Conservation (phyloP, 176 grass and related monocot genomes). For the Aegilops umbellulata region DNA sequence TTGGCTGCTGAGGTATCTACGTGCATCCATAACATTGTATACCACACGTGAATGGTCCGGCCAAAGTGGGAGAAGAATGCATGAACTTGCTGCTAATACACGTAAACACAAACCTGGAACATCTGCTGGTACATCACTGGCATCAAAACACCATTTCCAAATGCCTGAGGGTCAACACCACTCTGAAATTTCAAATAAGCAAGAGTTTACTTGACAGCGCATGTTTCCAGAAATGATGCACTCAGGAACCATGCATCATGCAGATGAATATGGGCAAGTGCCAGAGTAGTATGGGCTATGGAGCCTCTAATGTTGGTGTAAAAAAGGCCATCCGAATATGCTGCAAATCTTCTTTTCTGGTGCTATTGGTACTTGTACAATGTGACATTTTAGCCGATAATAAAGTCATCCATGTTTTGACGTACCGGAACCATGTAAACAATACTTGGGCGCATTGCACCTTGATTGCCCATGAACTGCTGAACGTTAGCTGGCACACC, state of each 20-base stretch:
- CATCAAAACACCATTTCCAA: conserved; percentile 92
- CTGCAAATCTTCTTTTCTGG: conserved; percentile 12
- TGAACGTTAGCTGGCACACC: conserved; percentile 63
- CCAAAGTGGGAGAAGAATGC: conserved; percentile 5
- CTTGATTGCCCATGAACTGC: conserved; percentile 62
- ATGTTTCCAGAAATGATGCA: neutral
- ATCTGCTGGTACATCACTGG: conserved; percentile 87
- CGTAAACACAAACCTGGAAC: conserved; percentile 66
- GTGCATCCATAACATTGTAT: conserved; percentile 3
- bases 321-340: conserved; percentile 16
- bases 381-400: neutral
- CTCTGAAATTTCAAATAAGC: conserved; percentile 61
- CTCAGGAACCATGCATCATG: neutral
- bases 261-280: neutral
- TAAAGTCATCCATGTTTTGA: conserved; percentile 16
- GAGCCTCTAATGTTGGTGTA: conserved; percentile 23
- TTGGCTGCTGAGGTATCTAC: conserved; percentile 69
- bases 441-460: conserved; percentile 72
- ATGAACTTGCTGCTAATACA: neutral
- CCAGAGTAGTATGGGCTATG: neutral
- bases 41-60: neutral
- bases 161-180: conserved; percentile 80
- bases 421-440: conserved; percentile 97
- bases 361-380: conserved; percentile 2
- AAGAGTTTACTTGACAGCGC: conserved; percentile 6